Evolutionary conservation across 257 asterid genomes (phyloP).

Genomic region (Buddleja alternifolia): DNA sequence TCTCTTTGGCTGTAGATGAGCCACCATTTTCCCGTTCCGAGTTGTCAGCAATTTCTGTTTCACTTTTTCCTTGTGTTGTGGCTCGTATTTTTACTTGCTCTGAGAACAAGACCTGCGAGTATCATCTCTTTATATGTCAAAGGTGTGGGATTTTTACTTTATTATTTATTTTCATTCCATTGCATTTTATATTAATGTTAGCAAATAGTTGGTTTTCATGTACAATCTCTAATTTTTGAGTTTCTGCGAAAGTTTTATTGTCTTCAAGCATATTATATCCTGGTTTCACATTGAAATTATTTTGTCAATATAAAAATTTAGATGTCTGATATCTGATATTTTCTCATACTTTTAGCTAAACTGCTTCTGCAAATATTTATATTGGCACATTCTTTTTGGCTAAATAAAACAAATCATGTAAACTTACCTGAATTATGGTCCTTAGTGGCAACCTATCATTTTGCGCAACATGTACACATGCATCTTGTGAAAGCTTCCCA

Average conservation of each 20-base stretch:
- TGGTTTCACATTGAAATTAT: conserved; percentile 3
- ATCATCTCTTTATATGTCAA: conserved; percentile 31
- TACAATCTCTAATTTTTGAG: no score
- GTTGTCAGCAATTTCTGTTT: conserved; percentile 45
- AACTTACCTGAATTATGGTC: conserved; percentile 75
- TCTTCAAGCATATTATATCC: no score
- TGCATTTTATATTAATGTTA: neutral
- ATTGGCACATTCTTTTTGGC: neutral
- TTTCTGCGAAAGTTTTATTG: no score
- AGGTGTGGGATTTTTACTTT: no score
- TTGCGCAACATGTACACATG: conserved; percentile 85
- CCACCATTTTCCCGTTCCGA: conserved; percentile 47
- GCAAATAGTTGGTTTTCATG: no score
- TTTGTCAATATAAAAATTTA: neutral
- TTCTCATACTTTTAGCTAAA: neutral
- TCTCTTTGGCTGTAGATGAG: conserved; percentile 64
- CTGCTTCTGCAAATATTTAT: neutral
- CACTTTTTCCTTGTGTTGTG: conserved; percentile 51
- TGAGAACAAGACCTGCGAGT: conserved; percentile 70
- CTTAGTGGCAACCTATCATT: conserved; percentile 89
- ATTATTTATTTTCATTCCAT: neutral
- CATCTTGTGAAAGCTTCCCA: conserved; percentile 83
- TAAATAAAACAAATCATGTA: conserved; percentile 1
- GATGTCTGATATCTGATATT: neutral
- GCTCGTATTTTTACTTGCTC: conserved; percentile 77